Evolutionary conservation across 495 filamentous ascomycete genomes (phyloP).

Genomic region (Oleoguttula mirabilis): DNA sequence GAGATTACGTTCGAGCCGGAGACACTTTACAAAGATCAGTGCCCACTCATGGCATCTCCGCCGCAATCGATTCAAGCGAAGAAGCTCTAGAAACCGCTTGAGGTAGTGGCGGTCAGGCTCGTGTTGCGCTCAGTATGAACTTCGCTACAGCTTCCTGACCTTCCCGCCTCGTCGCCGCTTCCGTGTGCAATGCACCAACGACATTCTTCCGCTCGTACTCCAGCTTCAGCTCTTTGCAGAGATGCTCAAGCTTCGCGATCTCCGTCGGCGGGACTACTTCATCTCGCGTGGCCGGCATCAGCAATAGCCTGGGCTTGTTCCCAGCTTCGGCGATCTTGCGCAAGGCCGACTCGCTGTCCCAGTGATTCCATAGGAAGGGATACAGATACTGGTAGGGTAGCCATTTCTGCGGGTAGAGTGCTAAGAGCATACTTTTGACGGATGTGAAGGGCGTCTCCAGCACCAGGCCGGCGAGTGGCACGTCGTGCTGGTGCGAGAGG

Average conservation of each 20-base stretch:
- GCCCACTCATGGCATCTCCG: too few relatives aligned
- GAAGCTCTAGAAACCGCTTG: too few relatives aligned
- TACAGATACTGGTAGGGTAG: slow-evolving; percentile 58
- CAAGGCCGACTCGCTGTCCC: slow-evolving; percentile 36
- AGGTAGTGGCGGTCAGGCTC: too few relatives aligned
- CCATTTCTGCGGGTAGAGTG: slow-evolving; percentile 73
- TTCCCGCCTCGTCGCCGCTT: slow-evolving; percentile 32
- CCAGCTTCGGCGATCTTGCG: slow-evolving; percentile 25
- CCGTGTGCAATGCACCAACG: slow-evolving; percentile 41
- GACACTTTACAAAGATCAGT: too few relatives aligned
- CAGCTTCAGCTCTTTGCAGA: slow-evolving; percentile 27
- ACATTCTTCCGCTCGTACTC: slow-evolving; percentile 30
- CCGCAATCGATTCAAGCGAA: too few relatives aligned
- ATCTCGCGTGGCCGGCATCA: slow-evolving; percentile 53
- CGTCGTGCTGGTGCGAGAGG: slow-evolving; percentile 26
- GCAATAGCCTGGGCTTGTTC: slow-evolving; percentile 35
- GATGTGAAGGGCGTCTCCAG: slow-evolving; percentile 70
- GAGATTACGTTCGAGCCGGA: too few relatives aligned
- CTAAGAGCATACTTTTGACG: slow-evolving; percentile 58
- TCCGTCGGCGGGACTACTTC: slow-evolving; percentile 55
- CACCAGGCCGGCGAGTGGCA: slow-evolving; percentile 34
- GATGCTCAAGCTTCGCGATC: slow-evolving; percentile 35
- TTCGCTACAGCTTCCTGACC: slow-evolving; percentile 35
- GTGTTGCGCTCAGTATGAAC: too few relatives aligned
- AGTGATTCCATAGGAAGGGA: slow-evolving; percentile 43